Base-by-base conservation (phyloP, 164 flowering plant genomes). In the Magnolia changhungtana region DNA sequence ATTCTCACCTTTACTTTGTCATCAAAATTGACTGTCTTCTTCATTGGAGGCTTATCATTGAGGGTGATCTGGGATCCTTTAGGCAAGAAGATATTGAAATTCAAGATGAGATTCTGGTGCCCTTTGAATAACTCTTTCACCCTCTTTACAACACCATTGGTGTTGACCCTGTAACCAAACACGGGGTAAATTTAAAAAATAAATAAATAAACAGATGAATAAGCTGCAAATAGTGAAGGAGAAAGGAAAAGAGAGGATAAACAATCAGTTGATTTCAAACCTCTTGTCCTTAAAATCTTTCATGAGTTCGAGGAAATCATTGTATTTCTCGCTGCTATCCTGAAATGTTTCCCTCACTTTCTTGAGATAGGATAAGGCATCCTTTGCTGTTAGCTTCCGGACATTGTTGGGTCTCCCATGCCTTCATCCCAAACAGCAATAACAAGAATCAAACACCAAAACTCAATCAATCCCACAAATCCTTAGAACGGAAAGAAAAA, bases 31-130 rank as follows among this genome's bases (percentile, higher is more conserved):
- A 90, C 85, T 21, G 95, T 92, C 71, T 88, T 92, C 85, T 89
- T 90, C 16, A 64, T 87, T 0, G 81, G 81, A 81, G 81, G 84
- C 37, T 87, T 92, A 72, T 89, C 91, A 75, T 88, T 94, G 31
- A 91, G 91, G 63, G 94, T 91, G 80, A 96, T 92, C 82, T 90
- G 91, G 80, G 83, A 90, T 72, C 97, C 97, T 83, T 90, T 87
- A 7, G 97, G 98, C 83, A 96, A 86, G 84, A 96, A 96, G 69
- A 92, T 88, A 83, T 96, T 96, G 82, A 96, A 96, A n/a, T 96
- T 98, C 81, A 92, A 83, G 79, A 96, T 94, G 31, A 96, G 84
- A 75, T 88, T 83, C 11, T 83, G 78, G 72, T 94, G 88, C 51
- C 97, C 98, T 85, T 83, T 85, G 81, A 96, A 96, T 70, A 96